Base-by-base conservation (phyloP, 108 stramenopile species). In the Nannochloropsis granulata region DNA sequence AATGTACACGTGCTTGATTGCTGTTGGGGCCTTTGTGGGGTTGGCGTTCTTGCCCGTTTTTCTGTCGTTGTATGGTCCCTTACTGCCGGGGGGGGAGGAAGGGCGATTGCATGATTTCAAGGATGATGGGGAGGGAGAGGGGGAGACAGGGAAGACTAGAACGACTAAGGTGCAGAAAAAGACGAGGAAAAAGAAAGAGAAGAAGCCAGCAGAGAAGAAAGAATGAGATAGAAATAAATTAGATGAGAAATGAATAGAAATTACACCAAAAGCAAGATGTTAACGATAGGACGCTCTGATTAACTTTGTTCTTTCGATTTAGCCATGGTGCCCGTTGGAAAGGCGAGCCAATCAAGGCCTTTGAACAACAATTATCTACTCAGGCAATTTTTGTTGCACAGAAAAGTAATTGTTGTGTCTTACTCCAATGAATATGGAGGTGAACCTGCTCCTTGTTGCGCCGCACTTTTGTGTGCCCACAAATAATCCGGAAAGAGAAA, bases 41-140 rank as follows among this genome's bases (percentile, higher is more conserved):
- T 81, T 90, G 14, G 84, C 84, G 14, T 81, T 89, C n/a, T 88
- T 90, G 9, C 90, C 90, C 44, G 88, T 89, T 13, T 26, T 90
- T 13, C 81, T 90, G 12, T 89, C 90, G 24, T 23, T 87, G 43
- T 84, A 26, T 44, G 90, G 90, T 11, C 88, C 88, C 13, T 71
- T 71, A n/a, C 56, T 2, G 21, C 21, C 56, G n/a, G 7, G 56
- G n/a, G 7, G n/a, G 7, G 56, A 71, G 56, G 56, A n/a, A 34
- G 1, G 1, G 34, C 34, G 34, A 5, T 34, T 34, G 34, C 34
- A 34, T 34, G 34, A 34, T 34, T 34, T 5, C 34, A 34, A 34
- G 34, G 34, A 34, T 34, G 34, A 34, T 34, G 34, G 34, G 34
- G 34, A n/a, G n/a, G n/a, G 56, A 71, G 56, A 71, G 21, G 56